Evolutionary conservation across 2,329 filamentous ascomycete species (phyloP), one percentile per base, ranked within the genome.

Genomic region (Claviceps sp.): DNA sequence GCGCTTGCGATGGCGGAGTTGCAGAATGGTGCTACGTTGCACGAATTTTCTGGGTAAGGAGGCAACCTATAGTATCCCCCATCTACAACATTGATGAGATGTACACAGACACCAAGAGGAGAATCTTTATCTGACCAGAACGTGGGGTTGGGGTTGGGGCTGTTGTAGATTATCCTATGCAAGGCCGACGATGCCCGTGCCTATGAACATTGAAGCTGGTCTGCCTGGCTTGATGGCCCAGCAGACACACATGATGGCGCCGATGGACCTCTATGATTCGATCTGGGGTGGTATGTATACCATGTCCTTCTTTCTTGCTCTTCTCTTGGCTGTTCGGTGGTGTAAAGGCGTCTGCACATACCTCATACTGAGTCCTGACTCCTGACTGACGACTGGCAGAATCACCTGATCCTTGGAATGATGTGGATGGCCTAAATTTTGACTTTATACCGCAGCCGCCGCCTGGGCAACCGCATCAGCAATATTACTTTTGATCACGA

Each of bases 261-360:
- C 80, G 1, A 80, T 84, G 78, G 80, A 84, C 54, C 66, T 84
- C 1, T 84, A 82, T 60, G 79, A 83, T 59, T 82, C 79, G 4
- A 84, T 84, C 45, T 83, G 82, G 68, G 82, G 79, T 73, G 80
- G 79, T 82, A 66, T 63, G 77, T 17, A 47, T 44, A 14, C 11
- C 40, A 0, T n/a, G n/a, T 5, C 17, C 8, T 4, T 40, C 6
- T 9, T n/a, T 40, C 14, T 39, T n/a, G 3, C 5, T 17, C 5
- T 40, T 23, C 8, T 6, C 9, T 13, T 43, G 9, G 4, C 6
- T 23, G 3, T 43, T 43, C 14, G 9, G 9, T 34, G 29, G 4
- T 34, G 3, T 34, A 11, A 34, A 4, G 0, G 29, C 29, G 29
- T 34, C 29, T 8, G 17, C 5, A 16, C 3, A n/a, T 17, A n/a